Conservation (phyloP, 176 grass and related monocot genomes). For the Eleusine indica region DNA sequence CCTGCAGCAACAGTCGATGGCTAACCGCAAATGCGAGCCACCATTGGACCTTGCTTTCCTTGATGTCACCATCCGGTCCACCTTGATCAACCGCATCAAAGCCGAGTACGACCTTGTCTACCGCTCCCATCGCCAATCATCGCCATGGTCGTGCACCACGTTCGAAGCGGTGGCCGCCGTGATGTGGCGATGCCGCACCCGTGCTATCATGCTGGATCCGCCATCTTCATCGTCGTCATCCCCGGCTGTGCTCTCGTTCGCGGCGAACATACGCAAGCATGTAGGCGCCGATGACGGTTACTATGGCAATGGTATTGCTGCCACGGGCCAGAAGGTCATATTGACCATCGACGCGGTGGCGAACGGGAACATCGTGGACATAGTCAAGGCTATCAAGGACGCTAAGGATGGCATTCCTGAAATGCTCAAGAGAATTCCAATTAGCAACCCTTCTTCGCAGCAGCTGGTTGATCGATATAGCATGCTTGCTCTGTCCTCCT, state of each 20-base stretch:
- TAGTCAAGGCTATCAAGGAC: neutral
- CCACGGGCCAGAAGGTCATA: neutral
- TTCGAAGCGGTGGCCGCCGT: neutral
- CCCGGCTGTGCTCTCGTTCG: neutral
- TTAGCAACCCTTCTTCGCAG: neutral
- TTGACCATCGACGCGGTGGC: neutral
- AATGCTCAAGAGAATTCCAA: neutral
- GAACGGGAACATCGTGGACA: neutral
- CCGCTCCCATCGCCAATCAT: neutral
- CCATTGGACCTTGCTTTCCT: neutral
- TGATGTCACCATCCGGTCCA: neutral
- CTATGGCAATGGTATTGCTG: neutral
- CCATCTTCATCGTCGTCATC: neutral
- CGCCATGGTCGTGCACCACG: neutral
- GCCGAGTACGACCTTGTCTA: neutral
- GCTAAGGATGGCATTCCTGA: neutral
- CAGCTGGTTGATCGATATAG: neutral
- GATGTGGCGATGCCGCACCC: neutral
- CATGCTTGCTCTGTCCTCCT: neutral
- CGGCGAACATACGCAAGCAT: neutral
- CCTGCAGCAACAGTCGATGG: neutral
- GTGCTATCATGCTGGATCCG: neutral
- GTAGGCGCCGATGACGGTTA: neutral
- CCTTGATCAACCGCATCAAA: neutral
- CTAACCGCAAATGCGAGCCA: too few species aligned